Base-by-base conservation (phyloP, 148 eudicot genomes). In the Hydrangea macrophylla region DNA sequence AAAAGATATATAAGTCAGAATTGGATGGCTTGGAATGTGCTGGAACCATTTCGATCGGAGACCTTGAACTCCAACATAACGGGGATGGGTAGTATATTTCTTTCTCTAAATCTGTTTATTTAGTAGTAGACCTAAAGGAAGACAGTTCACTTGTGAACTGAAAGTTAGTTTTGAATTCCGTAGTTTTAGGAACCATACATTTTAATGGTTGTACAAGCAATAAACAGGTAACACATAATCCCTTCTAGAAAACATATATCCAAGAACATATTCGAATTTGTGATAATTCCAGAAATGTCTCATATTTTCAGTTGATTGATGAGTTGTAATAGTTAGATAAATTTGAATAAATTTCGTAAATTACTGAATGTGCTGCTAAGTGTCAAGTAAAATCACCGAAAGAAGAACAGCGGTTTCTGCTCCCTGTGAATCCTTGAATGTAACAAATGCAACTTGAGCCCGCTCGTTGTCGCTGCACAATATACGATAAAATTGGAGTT, bases 321-420 rank as follows among this genome's bases (percentile, higher is more conserved):
- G 44, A 23, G 42, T 39, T 0, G 30, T 10, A 23, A 17, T 35
- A 35, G 39, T 35, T 35, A 4, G 8, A 35, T 35, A 35, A 35
- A 35, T 35, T 35, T n/a, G n/a, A 35, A 35, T 35, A 8, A 35
- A 35, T 35, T 35, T 35, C 39, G 15, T 53, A 32, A 15, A 25
- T 23, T 50, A 44, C 11, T 26, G 32, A 28, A 53, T 42, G 0
- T 42, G 2, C 28, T 65, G 35, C 48, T 50, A 48, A 44, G 62
- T 65, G 35, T 48, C 48, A 48, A 44, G 62, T 60, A 62, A 73
- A 73, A 60, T 67, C 75, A 93, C 98, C 79, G 98, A 80, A 45
- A 93, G 92, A 67, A 93, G 86, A 75, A 93, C 85, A 54, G 98
- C 98, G 70, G 97, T 90, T 36, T 93, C 88, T 58, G 97, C 95